Percentiles rank a stretch among this genome's conserved stretches.
Conservation (phyloP, 2,329 filamentous ascomycete species). For the Xylariaceae sp. region DNA sequence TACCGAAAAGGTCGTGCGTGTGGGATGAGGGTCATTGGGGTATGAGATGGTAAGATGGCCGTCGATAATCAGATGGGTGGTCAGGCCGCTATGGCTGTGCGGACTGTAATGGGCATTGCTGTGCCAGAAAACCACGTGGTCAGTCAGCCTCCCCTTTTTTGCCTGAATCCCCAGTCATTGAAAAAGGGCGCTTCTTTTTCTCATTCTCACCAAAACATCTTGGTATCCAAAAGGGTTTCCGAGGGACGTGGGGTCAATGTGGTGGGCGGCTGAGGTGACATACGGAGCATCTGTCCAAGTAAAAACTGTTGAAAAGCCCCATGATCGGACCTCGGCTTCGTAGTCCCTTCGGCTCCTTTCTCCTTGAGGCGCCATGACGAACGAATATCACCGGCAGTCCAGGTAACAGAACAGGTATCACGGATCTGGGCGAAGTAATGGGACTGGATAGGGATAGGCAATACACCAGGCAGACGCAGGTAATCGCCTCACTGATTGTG, state of each 20-base stretch:
- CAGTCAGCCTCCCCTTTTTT: conserved; percentile 17
- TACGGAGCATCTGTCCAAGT: conserved; percentile 69
- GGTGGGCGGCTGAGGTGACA: conserved; percentile 29
- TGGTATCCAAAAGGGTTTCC: no score
- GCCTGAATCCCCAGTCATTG: no score
- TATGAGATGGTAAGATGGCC: conserved; percentile 64
- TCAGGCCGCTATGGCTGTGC: conserved; percentile 58
- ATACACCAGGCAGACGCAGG: conserved; percentile 10
- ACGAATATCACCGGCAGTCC: neutral
- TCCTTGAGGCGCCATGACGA: conserved; percentile 14
- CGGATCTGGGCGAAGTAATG: neutral
- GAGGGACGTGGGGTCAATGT: no score
- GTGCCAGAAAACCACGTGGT: conserved; percentile 13
- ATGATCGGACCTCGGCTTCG: conserved; percentile 59
- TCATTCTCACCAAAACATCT: no score
- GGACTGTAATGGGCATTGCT: conserved; percentile 65
- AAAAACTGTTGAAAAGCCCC: conserved; percentile 65
- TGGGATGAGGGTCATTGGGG: conserved; percentile 49
- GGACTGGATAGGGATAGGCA: no score
- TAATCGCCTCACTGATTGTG: conserved; percentile 7
- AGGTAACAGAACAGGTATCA: neutral
- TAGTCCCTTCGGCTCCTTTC: conserved; percentile 39
- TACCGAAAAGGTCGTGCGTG: conserved; percentile 53
- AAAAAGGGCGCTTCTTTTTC: no score
- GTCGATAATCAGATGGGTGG: conserved; percentile 62